phyloP scores from a whole-genome alignment of 2,329 filamentous ascomycete genomes.

The Sporothrix curviconia region DNA sequence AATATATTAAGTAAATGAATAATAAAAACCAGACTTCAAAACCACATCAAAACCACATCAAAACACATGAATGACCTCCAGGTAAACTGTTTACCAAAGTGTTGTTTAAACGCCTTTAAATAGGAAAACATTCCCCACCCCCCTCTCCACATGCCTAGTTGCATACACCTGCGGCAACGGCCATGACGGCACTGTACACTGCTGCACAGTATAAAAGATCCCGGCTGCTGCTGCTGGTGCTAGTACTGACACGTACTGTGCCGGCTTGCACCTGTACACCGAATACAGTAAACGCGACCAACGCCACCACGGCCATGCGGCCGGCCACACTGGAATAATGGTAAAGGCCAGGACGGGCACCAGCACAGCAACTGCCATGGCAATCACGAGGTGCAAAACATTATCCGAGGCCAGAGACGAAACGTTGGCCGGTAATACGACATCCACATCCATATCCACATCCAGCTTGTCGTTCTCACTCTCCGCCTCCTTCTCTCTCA shows the following conservation, averaged over 20 bases:
- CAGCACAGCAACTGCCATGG: conserved; percentile 45
- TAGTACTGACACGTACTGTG: not conserved
- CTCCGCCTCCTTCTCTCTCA: not conserved
- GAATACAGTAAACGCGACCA: conserved; percentile 42
- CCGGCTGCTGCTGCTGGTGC: not conserved
- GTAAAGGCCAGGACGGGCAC: conserved; percentile 53
- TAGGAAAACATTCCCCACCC: no score
- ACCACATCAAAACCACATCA: no score
- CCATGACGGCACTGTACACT: conserved; percentile 17
- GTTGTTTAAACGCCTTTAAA: no score
- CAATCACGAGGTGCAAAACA: conserved; percentile 32
- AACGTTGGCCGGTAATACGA: no score
- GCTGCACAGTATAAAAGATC: conserved; percentile 16
- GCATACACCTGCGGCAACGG: conserved; percentile 12
- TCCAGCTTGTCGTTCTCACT: no score
- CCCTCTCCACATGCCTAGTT: no score
- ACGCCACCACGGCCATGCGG: conserved; percentile 49
- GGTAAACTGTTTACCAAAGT: no score
- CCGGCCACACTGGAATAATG: conserved; percentile 49
- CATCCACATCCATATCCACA: no score
- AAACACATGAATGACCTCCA: no score
- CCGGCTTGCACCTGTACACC: conserved; percentile 12
- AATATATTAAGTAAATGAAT: not conserved
- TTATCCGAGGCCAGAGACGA: conserved; percentile 4
- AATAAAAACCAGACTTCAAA: no score